Conservation (phyloP, 768 basidiomycete genomes). For the Mycena amicta region DNA sequence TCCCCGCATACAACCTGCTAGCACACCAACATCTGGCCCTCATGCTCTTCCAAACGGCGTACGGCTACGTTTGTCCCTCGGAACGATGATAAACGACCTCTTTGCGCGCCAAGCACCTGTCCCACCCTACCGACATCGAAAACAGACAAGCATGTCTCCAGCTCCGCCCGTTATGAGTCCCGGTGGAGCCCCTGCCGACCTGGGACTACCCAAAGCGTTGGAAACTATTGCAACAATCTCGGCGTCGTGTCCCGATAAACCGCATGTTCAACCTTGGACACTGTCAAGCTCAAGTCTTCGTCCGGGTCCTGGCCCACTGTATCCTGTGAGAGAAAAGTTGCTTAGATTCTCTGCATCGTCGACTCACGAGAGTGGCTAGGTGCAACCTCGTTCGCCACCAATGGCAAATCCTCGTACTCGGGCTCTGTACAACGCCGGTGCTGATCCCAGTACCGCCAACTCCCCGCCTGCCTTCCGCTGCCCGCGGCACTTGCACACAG, state of each 20-base stretch:
- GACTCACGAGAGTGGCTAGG: slow-evolving; percentile 2
- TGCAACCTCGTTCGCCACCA: slow-evolving; percentile 25
- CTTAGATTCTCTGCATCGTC: background rate
- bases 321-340: slow-evolving; percentile 10
- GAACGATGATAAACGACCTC: slow-evolving; percentile 79
- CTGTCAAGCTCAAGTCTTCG: slow-evolving; percentile 23
- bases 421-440: slow-evolving; percentile 59
- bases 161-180: slow-evolving; percentile 5
- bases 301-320: slow-evolving; percentile 22
- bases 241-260: slow-evolving; percentile 25
- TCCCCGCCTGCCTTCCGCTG: slow-evolving; percentile 67
- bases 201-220: slow-evolving; percentile 17
- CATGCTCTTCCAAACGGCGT: slow-evolving; percentile 81
- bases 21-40: slow-evolving; percentile 40
- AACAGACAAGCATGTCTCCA: slow-evolving; percentile 22
- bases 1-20: slow-evolving; percentile 43
- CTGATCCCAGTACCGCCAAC: slow-evolving; percentile 62
- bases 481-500: slow-evolving; percentile 71
- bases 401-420: slow-evolving; percentile 44
- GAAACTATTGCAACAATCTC: slow-evolving; percentile 17
- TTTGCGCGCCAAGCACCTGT: slow-evolving; percentile 73
- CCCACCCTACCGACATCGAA: slow-evolving; percentile 46
- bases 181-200: slow-evolving; percentile 1
- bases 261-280: slow-evolving; percentile 27
- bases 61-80: slow-evolving; percentile 72